Percentiles rank a stretch among this genome's conserved stretches.
phyloP scores from a whole-genome alignment of 2,329 filamentous ascomycete species.

The Claviceps digitariae region DNA sequence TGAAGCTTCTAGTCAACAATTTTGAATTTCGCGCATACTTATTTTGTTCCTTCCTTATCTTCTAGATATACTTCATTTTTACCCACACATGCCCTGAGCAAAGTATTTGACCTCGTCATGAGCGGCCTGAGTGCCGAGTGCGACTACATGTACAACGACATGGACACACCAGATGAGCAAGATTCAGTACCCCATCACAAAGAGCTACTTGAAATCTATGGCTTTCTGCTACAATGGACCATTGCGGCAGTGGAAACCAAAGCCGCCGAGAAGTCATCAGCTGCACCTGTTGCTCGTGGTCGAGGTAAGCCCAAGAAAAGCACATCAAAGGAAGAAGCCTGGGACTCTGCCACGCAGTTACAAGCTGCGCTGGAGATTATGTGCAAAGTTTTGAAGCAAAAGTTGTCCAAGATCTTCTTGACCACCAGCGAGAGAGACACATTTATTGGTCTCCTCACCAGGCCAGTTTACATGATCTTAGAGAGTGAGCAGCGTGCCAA shows the following conservation, averaged over 20 bases:
- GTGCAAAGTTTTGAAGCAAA: slow-evolving; percentile 90
- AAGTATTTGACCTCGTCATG: slow-evolving; percentile 80
- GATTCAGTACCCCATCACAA: slow-evolving; percentile 79
- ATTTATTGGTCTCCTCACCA: slow-evolving; percentile 81
- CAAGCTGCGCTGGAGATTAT: slow-evolving; percentile 83
- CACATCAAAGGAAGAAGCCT: slow-evolving; percentile 64
- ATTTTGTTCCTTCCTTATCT: slow-evolving; percentile 28
- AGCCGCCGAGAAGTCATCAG: slow-evolving; percentile 73
- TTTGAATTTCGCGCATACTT: background rate
- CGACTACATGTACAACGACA: slow-evolving; percentile 70
- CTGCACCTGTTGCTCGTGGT: slow-evolving; percentile 52
- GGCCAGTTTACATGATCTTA: slow-evolving; percentile 84
- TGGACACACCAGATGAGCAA: slow-evolving; percentile 78
- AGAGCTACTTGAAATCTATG: slow-evolving; percentile 82
- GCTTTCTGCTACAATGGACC: slow-evolving; percentile 88
- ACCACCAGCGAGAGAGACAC: slow-evolving; percentile 95
- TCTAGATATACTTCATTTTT: slow-evolving; percentile 70
- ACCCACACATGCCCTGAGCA: slow-evolving; percentile 72
- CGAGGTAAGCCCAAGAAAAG: slow-evolving; percentile 66
- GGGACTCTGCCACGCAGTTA: slow-evolving; percentile 82
- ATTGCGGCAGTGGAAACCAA: slow-evolving; percentile 90
- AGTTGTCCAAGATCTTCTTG: slow-evolving; percentile 82
- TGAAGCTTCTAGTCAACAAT: background rate
- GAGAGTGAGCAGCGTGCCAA: slow-evolving; percentile 92
- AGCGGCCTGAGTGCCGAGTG: slow-evolving; percentile 77